phyloP scores from a whole-genome alignment of 192 early-diverging fungal species.

The Linnemannia hyalina region DNA sequence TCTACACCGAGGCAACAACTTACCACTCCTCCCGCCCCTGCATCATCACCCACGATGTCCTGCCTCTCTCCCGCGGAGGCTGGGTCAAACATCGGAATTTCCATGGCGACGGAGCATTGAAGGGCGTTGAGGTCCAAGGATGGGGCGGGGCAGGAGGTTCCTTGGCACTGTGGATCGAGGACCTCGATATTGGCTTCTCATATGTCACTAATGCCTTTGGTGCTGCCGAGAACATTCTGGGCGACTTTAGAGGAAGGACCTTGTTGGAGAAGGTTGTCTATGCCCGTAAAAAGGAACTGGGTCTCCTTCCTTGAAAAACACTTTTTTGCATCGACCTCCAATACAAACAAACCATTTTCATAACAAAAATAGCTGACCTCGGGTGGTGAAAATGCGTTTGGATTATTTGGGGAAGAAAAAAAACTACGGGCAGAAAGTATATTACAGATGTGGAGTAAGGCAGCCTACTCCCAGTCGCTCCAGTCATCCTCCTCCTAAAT shows the following conservation, averaged over 20 bases:
- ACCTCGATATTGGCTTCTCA: conserved; percentile 67
- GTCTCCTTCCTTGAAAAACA: conserved; percentile 10
- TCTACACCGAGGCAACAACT: conserved; percentile 31
- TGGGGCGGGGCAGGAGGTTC: conserved; percentile 77
- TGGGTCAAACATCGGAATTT: conserved; percentile 27
- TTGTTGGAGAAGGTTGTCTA: conserved; percentile 62
- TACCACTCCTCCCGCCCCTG: conserved; percentile 29
- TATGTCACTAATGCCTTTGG: conserved; percentile 71
- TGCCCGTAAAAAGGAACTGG: conserved; percentile 35
- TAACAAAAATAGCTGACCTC: too few relatives aligned
- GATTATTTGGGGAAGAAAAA: background rate
- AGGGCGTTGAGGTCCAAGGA: conserved; percentile 61
- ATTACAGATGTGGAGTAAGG: background rate
- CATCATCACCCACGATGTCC: conserved; percentile 26
- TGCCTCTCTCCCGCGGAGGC: conserved; percentile 31
- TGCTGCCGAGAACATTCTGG: conserved; percentile 55
- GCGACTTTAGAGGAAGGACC: conserved; percentile 67
- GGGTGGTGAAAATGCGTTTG: background rate
- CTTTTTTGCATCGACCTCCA: too few relatives aligned
- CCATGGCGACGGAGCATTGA: conserved; percentile 37
- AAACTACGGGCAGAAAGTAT: background rate
- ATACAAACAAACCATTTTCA: too few relatives aligned
- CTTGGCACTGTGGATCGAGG: conserved; percentile 67
- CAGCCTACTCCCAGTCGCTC: conserved; percentile 52
- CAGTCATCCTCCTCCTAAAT: conserved; percentile 53